Evolutionary conservation across 352 stramenopile genomes (phyloP), one percentile per base, ranked within the genome.

Genomic region (Pythium chondricola): DNA sequence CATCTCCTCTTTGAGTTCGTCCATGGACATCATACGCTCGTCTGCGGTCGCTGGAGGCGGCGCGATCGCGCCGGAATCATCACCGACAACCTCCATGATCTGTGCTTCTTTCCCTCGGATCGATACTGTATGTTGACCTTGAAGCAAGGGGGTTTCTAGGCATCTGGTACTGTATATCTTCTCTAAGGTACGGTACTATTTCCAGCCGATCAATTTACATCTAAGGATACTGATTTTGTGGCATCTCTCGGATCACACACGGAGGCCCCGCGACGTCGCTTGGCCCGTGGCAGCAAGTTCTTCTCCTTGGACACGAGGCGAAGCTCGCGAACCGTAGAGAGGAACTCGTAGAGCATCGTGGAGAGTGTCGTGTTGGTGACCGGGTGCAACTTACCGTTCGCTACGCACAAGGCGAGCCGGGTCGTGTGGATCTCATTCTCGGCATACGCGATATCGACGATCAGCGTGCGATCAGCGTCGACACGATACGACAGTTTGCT

Each of bases 261-360:
- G 3, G 32, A 36, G 2, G 41, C n/a, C 16, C 22, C 18, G 24
- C 33, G 41, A 5, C 39, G 46, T 39, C 24, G 35, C 21, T 46
- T 25, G 25, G 20, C 40, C 10, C 33, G 42, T n/a, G 58, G 61
- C n/a, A 83, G 65, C 56, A 89, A 65, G 47, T 83, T 74, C 61
- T 86, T 87, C 61, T 85, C 61, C 29, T 77, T 74, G 48, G 76
- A 73, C 3, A 93, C 74, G 37, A 86, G 63, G 33, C 83, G 74
- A 36, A 93, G 64, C 61, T 93, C 83, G 32, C 78, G 80, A 18
- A 93, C 83, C 1, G 77, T 92, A 14, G 65, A 65, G 31, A 93
- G 75, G 50, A 93, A 93, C 37, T 71, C 71, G 57, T 51, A 65
- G 6, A 65, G 30, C 26, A 65, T 55, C 14, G 40, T 40, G 39